Evolutionary conservation across 23 red algal species (phyloP).

Genomic region (Rhodosorus marinus): DNA sequence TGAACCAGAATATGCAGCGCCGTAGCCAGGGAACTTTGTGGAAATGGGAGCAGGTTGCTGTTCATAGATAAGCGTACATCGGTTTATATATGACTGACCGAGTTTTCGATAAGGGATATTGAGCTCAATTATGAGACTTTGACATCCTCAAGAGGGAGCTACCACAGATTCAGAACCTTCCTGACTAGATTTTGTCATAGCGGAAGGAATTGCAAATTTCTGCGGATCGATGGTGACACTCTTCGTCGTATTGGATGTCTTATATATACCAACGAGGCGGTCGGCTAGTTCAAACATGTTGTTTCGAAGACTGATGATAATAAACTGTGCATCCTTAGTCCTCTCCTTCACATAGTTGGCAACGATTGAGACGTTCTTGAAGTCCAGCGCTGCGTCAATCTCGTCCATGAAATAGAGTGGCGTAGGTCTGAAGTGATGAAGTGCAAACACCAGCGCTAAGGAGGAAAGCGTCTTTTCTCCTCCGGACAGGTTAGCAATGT

Average conservation of each 20-base stretch:
- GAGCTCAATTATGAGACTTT: no score
- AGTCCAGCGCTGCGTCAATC: slow-evolving; percentile 98
- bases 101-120: no score
- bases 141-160: no score
- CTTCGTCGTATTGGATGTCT: slow-evolving; percentile 62
- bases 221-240: slow-evolving; percentile 73
- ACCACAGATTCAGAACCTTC: no score
- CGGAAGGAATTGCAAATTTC: slow-evolving; percentile 33
- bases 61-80: no score
- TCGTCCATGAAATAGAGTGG: slow-evolving; percentile 96
- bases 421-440: slow-evolving; percentile 90
- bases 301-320: slow-evolving; percentile 94
- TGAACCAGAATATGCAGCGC: no score
- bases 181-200: no score
- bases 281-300: slow-evolving; percentile 98
- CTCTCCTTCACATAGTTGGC: slow-evolving; percentile 94
- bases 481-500: slow-evolving; percentile 83
- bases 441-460: slow-evolving; percentile 76
- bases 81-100: no score
- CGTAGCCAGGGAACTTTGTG: no score
- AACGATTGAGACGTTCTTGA: slow-evolving; percentile 95
- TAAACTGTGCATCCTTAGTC: slow-evolving; percentile 90
- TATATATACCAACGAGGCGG: slow-evolving; percentile 85
- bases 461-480: slow-evolving; percentile 94
- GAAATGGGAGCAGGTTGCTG: no score